Percentiles rank a stretch among this genome's conserved stretches.
These are phyloP conservation scores for Hylodesmum podocarpum DNA, from an alignment of 306 rosid species.

Conservation along the genomic window DNA sequence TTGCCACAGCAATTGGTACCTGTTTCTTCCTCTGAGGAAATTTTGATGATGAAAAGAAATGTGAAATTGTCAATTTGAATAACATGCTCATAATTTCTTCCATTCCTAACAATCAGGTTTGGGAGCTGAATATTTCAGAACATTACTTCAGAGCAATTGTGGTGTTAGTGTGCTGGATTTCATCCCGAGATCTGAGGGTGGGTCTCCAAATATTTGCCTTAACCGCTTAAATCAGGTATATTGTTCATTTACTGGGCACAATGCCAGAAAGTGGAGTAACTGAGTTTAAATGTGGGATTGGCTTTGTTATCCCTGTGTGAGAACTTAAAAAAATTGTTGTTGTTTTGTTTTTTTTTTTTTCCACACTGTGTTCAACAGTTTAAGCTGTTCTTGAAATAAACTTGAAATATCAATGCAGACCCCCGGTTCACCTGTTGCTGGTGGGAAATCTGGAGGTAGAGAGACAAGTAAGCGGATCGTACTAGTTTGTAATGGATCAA, in stretches of 20 bases:
- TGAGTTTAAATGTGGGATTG: conserved; percentile 17
- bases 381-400: conserved; percentile 30
- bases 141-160: conserved; percentile 90
- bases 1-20: conserved; percentile 90
- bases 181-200: conserved; percentile 68
- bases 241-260: neutral
- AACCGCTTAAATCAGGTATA: conserved; percentile 91
- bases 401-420: conserved; percentile 65
- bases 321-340: conserved; percentile 12
- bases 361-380: conserved; percentile 22
- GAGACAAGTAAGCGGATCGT: conserved; percentile 56
- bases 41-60: conserved; percentile 4
- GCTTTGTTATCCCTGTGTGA: neutral
- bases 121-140: conserved; percentile 81
- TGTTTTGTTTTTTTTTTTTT: neutral
- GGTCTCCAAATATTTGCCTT: conserved; percentile 72
- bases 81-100: neutral
- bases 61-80: conserved; percentile 8
- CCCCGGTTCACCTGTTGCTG: conserved; percentile 86
- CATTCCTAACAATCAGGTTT: conserved; percentile 51
- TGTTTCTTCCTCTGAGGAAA: conserved; percentile 30
- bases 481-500: conserved; percentile 82
- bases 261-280: neutral
- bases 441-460: conserved; percentile 81
- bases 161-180: conserved; percentile 94